phyloP scores from a whole-genome alignment of 371 early-diverging fungal species.

The Mucor circinelloides region DNA sequence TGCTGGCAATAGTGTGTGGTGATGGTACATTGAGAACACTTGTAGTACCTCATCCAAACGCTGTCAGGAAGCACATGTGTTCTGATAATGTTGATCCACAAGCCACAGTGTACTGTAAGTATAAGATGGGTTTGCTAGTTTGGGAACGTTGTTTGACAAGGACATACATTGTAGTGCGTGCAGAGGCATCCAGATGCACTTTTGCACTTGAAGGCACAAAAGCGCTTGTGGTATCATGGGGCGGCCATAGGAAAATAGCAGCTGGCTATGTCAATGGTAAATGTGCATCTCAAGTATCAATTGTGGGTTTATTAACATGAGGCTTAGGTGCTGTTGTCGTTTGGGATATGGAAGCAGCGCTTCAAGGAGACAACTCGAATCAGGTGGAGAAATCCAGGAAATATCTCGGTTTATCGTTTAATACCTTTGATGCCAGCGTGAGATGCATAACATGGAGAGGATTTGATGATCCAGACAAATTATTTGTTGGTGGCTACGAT shows the following conservation, averaged over 20 bases:
- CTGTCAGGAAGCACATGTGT: constrained; percentile 19
- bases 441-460: constrained; percentile 25
- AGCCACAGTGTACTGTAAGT: constrained; percentile 20
- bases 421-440: constrained; percentile 32
- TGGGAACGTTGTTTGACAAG: background rate
- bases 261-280: constrained; percentile 3
- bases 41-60: constrained; percentile 53
- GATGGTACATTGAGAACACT: constrained; percentile 50
- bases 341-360: constrained; percentile 33
- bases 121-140: background rate
- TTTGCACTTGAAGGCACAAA: constrained; percentile 1
- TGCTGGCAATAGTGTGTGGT: constrained; percentile 55
- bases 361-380: constrained; percentile 4
- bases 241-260: constrained; percentile 39
- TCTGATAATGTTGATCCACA: background rate
- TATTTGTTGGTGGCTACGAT: constrained; percentile 42
- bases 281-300: background rate
- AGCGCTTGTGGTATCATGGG: constrained; percentile 31
- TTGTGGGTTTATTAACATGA: background rate
- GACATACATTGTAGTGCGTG: constrained; percentile 6
- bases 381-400: background rate
- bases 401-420: constrained; percentile 7
- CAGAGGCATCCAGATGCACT: constrained; percentile 13
- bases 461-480: constrained; percentile 6
- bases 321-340: constrained; percentile 22